These are phyloP conservation scores for Ophiostoma quercus DNA, from an alignment of 2,329 filamentous ascomycete genomes.

Conservation along the genomic window DNA sequence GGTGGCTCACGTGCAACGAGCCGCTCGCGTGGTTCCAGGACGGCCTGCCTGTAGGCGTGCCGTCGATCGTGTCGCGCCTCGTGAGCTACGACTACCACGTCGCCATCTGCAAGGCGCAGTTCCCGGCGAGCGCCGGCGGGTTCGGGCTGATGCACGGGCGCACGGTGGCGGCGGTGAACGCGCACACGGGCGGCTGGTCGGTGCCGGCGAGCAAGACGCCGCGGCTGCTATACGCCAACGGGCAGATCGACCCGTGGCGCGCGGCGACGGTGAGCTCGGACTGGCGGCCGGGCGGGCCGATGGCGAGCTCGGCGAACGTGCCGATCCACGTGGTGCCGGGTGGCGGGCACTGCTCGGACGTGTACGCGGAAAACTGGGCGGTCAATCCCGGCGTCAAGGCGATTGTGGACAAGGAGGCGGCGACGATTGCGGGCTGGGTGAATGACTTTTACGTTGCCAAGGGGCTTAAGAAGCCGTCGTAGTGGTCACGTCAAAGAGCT, in stretches of 20 bases:
- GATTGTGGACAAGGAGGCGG: slow-evolving; percentile 47
- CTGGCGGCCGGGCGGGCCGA: slow-evolving; percentile 38
- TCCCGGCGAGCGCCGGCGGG: slow-evolving; percentile 37
- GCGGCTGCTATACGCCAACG: slow-evolving; percentile 39
- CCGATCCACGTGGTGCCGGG: slow-evolving; percentile 35
- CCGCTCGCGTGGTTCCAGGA: slow-evolving; percentile 41
- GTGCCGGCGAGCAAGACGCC: slow-evolving; percentile 31
- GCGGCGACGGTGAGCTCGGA: slow-evolving; percentile 37
- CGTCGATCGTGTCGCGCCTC: slow-evolving; percentile 41
- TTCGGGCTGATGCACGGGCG: slow-evolving; percentile 35
- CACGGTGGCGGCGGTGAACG: slow-evolving; percentile 35
- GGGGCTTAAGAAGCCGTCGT: slow-evolving; percentile 24
- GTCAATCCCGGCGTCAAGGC: slow-evolving; percentile 47
- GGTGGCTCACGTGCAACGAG: slow-evolving; percentile 53
- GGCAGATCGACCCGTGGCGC: slow-evolving; percentile 40
- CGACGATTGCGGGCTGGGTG: slow-evolving; percentile 50
- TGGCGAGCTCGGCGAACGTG: slow-evolving; percentile 33
- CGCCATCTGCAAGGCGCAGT: slow-evolving; percentile 42
- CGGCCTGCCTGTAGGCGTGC: slow-evolving; percentile 41
- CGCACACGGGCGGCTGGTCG: slow-evolving; percentile 39
- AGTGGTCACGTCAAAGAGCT: neutral
- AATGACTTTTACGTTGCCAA: slow-evolving; percentile 42
- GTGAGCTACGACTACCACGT: slow-evolving; percentile 39
- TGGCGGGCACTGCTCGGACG: slow-evolving; percentile 40
- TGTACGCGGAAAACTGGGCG: slow-evolving; percentile 43